Base-by-base conservation (phyloP, 2,329 filamentous ascomycete genomes). In the Diaporthe caulivora region DNA sequence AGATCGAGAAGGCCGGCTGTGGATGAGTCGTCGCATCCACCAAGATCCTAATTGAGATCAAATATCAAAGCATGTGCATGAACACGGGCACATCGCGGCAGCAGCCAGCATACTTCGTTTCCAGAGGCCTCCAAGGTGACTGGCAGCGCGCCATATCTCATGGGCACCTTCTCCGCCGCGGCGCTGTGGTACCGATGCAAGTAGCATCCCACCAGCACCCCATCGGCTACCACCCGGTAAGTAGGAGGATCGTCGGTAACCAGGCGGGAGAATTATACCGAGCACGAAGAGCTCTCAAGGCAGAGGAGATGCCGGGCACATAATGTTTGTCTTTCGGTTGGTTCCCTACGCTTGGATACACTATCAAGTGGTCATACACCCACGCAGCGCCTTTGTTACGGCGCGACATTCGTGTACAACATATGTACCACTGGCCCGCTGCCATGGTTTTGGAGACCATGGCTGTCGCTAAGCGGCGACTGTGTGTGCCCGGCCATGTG, bases 241-340 rank as follows among this genome's bases (percentile, higher is more conserved):
- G 55, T 42, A 60, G 55, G 24, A 58, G 68, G 10, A 62, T 71
- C 21, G 40, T 71, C 15, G 68, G 68, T 0, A 71, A 71, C 34
- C 68, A 51, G n/a, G 54, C 54, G 17, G 42, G 44, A 26, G 68
- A 62, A 7, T 34, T 71, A 11, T 53, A 53, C 47, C n/a, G 6
- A 29, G 68, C 68, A 1, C 55, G 68, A 15, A 71, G 31, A 9
- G 40, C 42, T 13, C 42, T n/a, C 3, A n/a, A 9, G 17, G 15
- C 42, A 15, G 31, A n/a, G 13, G 47, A 15, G 13, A 3, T 8
- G 8, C 15, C 10, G n/a, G 40, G 26, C 11, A 21, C 21, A 42
- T 51, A 55, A 31, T 7, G n/a, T 44, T 49, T 26, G 4, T 37
- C 3, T 13, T 40, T 10, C 13, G n/a, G n/a, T 37, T 42, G 29